Conservation (phyloP, 768 basidiomycete species). For the Gloeophyllum trabeum region DNA sequence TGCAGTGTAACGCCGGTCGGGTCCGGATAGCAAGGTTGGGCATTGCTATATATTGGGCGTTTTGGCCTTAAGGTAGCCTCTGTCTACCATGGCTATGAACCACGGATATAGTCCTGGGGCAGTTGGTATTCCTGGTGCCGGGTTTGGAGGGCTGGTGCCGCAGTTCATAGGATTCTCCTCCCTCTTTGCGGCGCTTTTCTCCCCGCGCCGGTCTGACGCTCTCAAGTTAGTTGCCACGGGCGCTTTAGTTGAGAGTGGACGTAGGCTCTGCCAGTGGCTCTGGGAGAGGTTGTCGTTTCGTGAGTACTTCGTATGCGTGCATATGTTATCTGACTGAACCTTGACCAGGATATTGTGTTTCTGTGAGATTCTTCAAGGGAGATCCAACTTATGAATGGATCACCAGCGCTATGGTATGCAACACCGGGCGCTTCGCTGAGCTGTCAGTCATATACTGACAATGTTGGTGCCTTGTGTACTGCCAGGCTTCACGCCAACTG, state of each 20-base stretch:
- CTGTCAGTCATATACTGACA: not conserved
- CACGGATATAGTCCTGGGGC: no score
- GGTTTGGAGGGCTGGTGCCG: no score
- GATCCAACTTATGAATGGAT: conserved; percentile 42
- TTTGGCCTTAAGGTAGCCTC: no score
- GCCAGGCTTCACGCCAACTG: not conserved
- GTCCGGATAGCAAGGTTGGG: no score
- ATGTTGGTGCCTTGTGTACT: no score
- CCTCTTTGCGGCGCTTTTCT: not conserved
- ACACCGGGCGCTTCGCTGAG: not conserved
- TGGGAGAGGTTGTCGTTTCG: conserved; percentile 5
- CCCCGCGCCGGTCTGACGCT: conserved; percentile 4
- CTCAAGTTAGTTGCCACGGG: conserved; percentile 11
- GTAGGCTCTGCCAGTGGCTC: conserved; percentile 8
- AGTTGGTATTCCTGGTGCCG: no score
- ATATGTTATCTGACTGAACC: not conserved
- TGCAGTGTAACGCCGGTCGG: no score
- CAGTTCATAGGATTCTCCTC: not conserved
- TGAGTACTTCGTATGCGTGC: not conserved
- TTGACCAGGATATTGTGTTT: conserved; percentile 28
- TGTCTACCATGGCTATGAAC: no score
- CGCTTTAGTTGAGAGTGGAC: conserved; percentile 11
- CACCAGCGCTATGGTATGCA: conserved; percentile 27
- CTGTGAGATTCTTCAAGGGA: conserved; percentile 33
- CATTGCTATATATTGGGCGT: no score